Evolutionary conservation across 306 rosid species (phyloP), one percentile per base, ranked within the genome.

Genomic region (Canavalia gladiata): DNA sequence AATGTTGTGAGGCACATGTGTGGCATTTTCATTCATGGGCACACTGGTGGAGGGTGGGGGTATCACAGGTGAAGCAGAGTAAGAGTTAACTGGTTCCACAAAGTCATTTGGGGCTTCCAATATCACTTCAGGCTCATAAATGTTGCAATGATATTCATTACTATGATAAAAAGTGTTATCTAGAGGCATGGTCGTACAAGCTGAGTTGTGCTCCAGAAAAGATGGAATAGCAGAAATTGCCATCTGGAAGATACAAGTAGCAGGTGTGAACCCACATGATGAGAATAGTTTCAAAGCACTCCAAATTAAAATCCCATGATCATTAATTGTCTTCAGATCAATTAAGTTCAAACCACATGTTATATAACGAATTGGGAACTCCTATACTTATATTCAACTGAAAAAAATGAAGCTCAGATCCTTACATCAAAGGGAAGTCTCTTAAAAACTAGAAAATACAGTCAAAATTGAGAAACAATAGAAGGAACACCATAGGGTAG

Each of bases 201-300:
- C 49, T 65, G 74, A 73, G 8, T 46, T 5, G 54, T 41, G 72
- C 59, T 72, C 77, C 2, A 39, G 5, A 67, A 70, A 71, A 51
- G 77, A 85, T 49, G 81, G 77, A 71, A 13, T 65, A 64, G 42
- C 25, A 4, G 83, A 81, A 35, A 7, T 70, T 25, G 63, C 43
- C 75, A 52, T 73, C 88, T 78, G 84, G 10, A 59, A 73, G 34
- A 71, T 58, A 68, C 57, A 73, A 58, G 73, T 8, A 42, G 41
- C 85, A 71, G 81, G 52, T 74, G 39, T 62, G 7, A 35, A 69
- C 51, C 31, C 55, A 68, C 63, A 34, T 2, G 47, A 82, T 43
- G 73, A 86, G 58, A 74, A 72, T 37, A 55, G 65, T 68, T 67
- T 56, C 42, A 51, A 28, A 80, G 37, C 60, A 58, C 55, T 8